Evolutionary conservation across 2,329 filamentous ascomycete species (phyloP).

Genomic region (Didymella lethalis): DNA sequence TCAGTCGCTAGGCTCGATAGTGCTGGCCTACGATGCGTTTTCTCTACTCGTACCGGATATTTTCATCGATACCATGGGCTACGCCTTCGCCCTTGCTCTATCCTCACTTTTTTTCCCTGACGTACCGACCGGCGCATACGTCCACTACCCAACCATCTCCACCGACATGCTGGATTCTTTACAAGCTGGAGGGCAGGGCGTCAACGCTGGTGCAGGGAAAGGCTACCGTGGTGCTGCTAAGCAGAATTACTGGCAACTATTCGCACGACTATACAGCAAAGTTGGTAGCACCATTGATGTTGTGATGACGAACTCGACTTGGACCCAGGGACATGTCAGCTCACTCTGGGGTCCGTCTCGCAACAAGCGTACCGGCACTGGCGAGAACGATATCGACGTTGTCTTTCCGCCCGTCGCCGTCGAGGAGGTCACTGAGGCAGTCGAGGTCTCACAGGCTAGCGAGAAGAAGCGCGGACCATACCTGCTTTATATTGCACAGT

Average conservation of each 20-base stretch:
- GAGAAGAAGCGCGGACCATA: slow-evolving; percentile 74
- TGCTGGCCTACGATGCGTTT: slow-evolving; percentile 92
- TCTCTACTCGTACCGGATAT: slow-evolving; percentile 90
- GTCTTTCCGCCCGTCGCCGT: slow-evolving; percentile 95
- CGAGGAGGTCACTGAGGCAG: slow-evolving; percentile 76
- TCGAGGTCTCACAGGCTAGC: slow-evolving; percentile 73
- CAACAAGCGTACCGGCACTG: slow-evolving; percentile 56
- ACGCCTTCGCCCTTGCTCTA: slow-evolving; percentile 86
- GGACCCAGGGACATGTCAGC: slow-evolving; percentile 82
- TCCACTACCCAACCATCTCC: slow-evolving; percentile 97
- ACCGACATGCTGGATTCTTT: slow-evolving; percentile 95
- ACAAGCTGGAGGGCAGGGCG: slow-evolving; percentile 64
- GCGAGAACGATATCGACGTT: slow-evolving; percentile 69
- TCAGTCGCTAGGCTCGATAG: slow-evolving; percentile 88
- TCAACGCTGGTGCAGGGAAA: slow-evolving; percentile 83
- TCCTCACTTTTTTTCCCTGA: slow-evolving; percentile 80
- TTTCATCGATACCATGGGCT: slow-evolving; percentile 98
- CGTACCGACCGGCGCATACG: slow-evolving; percentile 89
- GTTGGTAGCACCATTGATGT: slow-evolving; percentile 86
- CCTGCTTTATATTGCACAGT: slow-evolving; percentile 94
- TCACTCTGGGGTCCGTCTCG: slow-evolving; percentile 73
- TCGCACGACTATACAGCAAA: slow-evolving; percentile 81
- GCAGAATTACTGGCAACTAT: slow-evolving; percentile 83
- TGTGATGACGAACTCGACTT: slow-evolving; percentile 96
- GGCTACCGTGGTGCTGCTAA: slow-evolving; percentile 77